Percentiles rank a stretch among this genome's conserved stretches.
phyloP scores from a whole-genome alignment of 179 eudicot species.

The Actinidia arguta region DNA sequence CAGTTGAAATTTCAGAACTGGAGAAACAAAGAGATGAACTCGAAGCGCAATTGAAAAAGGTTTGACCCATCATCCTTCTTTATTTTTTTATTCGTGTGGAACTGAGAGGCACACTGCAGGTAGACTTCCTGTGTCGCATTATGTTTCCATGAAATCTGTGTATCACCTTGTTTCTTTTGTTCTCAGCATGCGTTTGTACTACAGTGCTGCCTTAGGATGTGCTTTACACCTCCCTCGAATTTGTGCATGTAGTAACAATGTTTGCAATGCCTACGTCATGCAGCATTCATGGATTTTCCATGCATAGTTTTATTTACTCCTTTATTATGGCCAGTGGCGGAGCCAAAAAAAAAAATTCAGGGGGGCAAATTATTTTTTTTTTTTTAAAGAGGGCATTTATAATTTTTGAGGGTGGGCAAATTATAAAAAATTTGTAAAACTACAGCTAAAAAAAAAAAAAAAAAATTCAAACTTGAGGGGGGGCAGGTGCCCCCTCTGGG shows the following conservation, averaged over 20 bases:
- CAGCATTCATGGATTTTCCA: constrained; percentile 10
- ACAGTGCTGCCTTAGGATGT: not conserved
- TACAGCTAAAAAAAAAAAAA: too few relatives aligned
- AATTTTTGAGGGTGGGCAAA: too few relatives aligned
- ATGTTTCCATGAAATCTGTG: not conserved
- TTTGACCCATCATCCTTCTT: constrained; percentile 24
- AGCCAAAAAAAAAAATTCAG: too few relatives aligned
- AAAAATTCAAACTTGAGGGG: too few relatives aligned
- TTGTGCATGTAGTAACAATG: not conserved
- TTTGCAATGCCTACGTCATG: not conserved
- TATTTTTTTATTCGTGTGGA: not conserved
- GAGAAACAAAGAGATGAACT: constrained; percentile 92
- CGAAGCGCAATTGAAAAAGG: constrained; percentile 94
- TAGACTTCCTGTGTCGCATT: not conserved
- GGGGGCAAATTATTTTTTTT: too few relatives aligned
- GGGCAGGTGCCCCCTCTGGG: too few relatives aligned
- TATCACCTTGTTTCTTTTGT: not conserved
- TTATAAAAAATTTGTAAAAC: too few relatives aligned
- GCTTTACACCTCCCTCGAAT: not conserved
- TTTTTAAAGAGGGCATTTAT: too few relatives aligned
- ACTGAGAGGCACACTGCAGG: not conserved
- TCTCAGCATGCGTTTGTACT: not conserved
- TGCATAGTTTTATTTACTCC: too few relatives aligned
- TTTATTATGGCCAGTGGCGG: too few relatives aligned
- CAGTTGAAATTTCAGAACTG: constrained; percentile 77